Evolutionary conservation across 2,329 filamentous ascomycete species (phyloP).

Genomic region (Aspergillus chevalieri): DNA sequence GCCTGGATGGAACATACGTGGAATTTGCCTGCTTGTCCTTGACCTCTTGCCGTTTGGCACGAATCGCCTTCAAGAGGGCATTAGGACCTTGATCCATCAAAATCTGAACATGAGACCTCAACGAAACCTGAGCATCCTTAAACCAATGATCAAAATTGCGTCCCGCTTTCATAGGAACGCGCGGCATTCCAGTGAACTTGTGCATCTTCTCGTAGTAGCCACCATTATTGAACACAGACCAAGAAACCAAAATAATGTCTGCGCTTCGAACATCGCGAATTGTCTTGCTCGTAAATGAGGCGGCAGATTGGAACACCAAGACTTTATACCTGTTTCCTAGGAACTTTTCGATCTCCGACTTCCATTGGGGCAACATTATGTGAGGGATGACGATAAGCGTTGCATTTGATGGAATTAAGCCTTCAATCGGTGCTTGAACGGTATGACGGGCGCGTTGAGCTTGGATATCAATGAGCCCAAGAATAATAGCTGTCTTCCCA

Average conservation of each 20-base stretch:
- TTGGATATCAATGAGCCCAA: conserved; percentile 51
- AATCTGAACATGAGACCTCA: conserved; percentile 39
- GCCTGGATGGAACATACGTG: conserved; percentile 31
- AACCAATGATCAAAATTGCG: conserved; percentile 53
- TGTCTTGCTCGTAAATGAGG: conserved; percentile 36
- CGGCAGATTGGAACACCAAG: conserved; percentile 37
- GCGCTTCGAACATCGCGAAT: conserved; percentile 44
- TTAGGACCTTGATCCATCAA: conserved; percentile 25
- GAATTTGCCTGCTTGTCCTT: conserved; percentile 33
- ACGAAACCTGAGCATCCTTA: conserved; percentile 32
- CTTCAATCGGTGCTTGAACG: conserved; percentile 5
- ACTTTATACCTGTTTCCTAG: conserved; percentile 40
- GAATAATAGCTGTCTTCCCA: conserved; percentile 58
- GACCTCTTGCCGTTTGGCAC: conserved; percentile 22
- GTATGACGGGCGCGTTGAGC: conserved; percentile 21
- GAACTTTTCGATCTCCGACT: conserved; percentile 48
- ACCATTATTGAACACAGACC: conserved; percentile 42
- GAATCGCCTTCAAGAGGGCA: conserved; percentile 27
- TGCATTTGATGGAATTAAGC: conserved; percentile 44
- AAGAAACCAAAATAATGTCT: conserved; percentile 53
- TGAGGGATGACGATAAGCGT: conserved; percentile 56
- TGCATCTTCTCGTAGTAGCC: conserved; percentile 48
- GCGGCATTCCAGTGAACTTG: conserved; percentile 44
- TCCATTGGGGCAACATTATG: conserved; percentile 55
- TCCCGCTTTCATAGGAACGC: conserved; percentile 34